These are phyloP conservation scores for Rhodotorula kratochvilovae DNA, from an alignment of 768 basidiomycete genomes.

Conservation along the genomic window DNA sequence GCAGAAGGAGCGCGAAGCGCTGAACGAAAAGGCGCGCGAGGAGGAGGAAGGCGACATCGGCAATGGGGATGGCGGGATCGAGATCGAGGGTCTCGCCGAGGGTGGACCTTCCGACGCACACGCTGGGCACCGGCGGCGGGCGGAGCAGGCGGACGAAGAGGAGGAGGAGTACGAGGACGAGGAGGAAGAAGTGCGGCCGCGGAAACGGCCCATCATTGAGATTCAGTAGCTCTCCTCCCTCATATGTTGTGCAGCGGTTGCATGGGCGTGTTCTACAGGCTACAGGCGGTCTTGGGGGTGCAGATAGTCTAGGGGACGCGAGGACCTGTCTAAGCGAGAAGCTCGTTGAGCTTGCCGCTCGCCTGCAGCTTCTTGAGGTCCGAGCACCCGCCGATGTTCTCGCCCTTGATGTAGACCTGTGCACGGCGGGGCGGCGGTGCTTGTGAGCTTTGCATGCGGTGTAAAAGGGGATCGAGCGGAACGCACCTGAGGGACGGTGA, in stretches of 20 bases:
- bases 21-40: conserved; percentile 49
- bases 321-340: conserved; percentile 16
- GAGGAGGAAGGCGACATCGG: conserved; percentile 36
- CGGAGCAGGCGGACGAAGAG: not conserved
- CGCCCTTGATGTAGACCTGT: conserved; percentile 41
- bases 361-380: conserved; percentile 37
- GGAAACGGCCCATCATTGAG: conserved; percentile 32
- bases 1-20: conserved; percentile 55
- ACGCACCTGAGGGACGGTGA: conserved; percentile 41
- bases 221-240: conserved; percentile 6
- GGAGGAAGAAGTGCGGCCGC: conserved; percentile 12
- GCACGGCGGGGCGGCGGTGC: too few relatives aligned
- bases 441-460: not conserved
- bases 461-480: too few relatives aligned
- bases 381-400: conserved; percentile 38
- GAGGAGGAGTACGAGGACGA: conserved; percentile 18
- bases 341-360: conserved; percentile 27
- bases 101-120: not conserved
- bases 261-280: not conserved
- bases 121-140: not conserved
- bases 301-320: not conserved
- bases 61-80: conserved; percentile 32
- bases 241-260: not conserved
- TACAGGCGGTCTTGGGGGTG: not conserved
- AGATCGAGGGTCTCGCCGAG: conserved; percentile 41